Conservation (phyloP, 2,329 filamentous ascomycete genomes). For the Calonectria leucothoes region DNA sequence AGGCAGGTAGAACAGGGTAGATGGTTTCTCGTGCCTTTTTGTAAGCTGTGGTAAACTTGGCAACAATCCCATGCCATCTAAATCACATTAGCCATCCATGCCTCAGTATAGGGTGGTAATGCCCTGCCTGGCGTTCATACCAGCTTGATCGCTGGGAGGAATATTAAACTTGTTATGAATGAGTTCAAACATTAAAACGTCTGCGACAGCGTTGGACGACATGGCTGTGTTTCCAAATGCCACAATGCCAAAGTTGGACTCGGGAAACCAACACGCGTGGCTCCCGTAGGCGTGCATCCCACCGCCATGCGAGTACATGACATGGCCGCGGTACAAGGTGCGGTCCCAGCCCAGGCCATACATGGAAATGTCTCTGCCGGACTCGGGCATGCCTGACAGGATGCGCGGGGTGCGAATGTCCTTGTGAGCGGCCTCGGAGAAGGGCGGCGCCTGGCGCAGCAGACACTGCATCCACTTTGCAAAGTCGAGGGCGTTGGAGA, state of each 20-base stretch:
- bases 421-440: constrained; percentile 38
- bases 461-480: constrained; percentile 62
- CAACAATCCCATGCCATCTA: constrained; percentile 21
- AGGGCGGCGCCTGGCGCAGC: constrained; percentile 45
- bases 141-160: constrained; percentile 30
- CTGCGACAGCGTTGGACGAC: constrained; percentile 48
- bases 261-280: constrained; percentile 48
- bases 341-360: constrained; percentile 48
- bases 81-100: not conserved
- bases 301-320: constrained; percentile 46
- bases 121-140: constrained; percentile 35
- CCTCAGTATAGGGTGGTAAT: not conserved
- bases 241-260: constrained; percentile 46
- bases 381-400: constrained; percentile 41
- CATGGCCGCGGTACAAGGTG: constrained; percentile 38
- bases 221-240: constrained; percentile 55
- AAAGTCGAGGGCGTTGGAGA: constrained; percentile 63
- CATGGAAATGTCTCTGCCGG: constrained; percentile 32
- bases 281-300: constrained; percentile 42
- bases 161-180: constrained; percentile 46
- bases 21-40: constrained; percentile 47
- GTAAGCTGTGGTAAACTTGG: constrained; percentile 27
- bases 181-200: constrained; percentile 42
- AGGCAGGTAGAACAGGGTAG: constrained; percentile 52
- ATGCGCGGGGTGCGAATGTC: constrained; percentile 46